phyloP scores from a whole-genome alignment of 2,329 filamentous ascomycete genomes.

The Diaporthe aspalathi region DNA sequence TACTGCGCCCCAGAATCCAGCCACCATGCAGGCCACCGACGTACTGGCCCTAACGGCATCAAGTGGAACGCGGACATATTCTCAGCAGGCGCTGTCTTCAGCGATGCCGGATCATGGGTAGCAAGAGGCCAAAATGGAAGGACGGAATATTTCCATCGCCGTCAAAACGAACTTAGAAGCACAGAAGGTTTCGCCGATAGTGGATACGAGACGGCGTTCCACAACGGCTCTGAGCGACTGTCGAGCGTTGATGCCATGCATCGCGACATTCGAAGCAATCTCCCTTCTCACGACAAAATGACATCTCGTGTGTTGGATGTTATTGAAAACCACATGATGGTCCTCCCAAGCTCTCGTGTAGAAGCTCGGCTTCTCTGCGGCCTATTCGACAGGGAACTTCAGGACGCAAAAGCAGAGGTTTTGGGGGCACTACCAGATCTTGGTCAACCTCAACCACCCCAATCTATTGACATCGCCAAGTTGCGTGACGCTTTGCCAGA shows the following conservation, averaged over 20 bases:
- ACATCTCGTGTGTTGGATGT: background rate
- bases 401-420: background rate
- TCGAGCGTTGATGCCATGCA: background rate
- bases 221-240: background rate
- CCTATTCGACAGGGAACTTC: background rate
- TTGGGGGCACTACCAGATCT: background rate
- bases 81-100: background rate
- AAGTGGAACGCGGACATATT: background rate
- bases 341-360: background rate
- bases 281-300: background rate
- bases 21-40: background rate
- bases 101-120: background rate
- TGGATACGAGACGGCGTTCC: background rate
- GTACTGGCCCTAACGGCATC: background rate
- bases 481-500: background rate
- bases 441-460: background rate
- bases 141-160: background rate
- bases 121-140: background rate
- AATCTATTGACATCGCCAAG: background rate
- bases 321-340: background rate
- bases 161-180: background rate
- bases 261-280: background rate
- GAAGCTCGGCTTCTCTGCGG: background rate
- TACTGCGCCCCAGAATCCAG: conserved; percentile 11
- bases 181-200: background rate